Base-by-base conservation (phyloP, 129 eudicot species). In the Mikania micrantha region DNA sequence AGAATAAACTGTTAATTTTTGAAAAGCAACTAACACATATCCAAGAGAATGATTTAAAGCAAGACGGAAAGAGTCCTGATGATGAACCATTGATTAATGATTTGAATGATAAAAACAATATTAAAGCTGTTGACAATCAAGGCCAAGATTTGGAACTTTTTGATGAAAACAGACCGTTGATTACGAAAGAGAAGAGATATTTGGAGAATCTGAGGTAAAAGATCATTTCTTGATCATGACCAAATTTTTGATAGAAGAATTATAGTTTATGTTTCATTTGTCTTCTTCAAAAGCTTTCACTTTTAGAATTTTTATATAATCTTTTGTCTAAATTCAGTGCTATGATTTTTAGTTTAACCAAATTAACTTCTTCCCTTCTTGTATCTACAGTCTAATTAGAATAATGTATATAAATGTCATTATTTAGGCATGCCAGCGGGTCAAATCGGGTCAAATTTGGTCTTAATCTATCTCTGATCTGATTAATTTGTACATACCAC, bases 181-280 rank as follows among this genome's bases (percentile, higher is more conserved):
- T 67, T 67, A 39, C 38, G 32, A n/a, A 9, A 13, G 54, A 63
- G 39, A 4, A 28, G 11, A 50, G 64, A 54, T 11, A 28, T 70
- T 12, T 21, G 38, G 29, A 69, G 74, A 36, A 69, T 50, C 74
- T 10, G 16, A 65, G 48, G 71, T 64, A n/a, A 74, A 36, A 31
- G 58, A 20, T 42, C 42, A 32, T 19, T 64, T 59, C 56, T 68
- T 68, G 80, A 60, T 75, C 47, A 58, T 29, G 64, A 48, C 49
- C 28, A 10, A 48, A 58, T 60, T 75, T 75, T 67, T 60, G 70
- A 67, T 44, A 20, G 22, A 44, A 59, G 47, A 67, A 49, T 59
- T 48, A 35, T 44, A 62, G 17, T 22, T 65, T 29, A 17, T 66
- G 11, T 65, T 2, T 38, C 31, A 15, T n/a, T 2, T 69, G 35